Conservation (phyloP, 1,139 yeast genomes). For the Suhomyces wounanorum region DNA sequence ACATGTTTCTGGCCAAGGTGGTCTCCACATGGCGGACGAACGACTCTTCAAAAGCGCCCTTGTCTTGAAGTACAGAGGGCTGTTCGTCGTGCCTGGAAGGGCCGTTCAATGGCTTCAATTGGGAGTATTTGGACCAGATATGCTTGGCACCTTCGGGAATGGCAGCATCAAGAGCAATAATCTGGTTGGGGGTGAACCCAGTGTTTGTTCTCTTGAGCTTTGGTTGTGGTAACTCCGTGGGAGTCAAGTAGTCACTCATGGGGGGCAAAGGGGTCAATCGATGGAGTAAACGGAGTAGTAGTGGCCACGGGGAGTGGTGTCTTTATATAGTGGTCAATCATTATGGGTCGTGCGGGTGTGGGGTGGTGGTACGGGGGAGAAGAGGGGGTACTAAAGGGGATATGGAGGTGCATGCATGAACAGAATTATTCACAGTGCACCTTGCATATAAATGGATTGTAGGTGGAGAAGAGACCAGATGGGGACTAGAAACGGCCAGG, state of each 20-base stretch:
- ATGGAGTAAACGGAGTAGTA: not conserved
- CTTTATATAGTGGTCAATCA: slow-evolving; percentile 6
- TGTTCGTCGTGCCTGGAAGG: slow-evolving; percentile 34
- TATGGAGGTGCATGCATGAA: not conserved
- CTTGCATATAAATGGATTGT: not conserved
- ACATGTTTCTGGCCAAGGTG: slow-evolving; percentile 82
- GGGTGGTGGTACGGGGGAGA: slow-evolving; percentile 2
- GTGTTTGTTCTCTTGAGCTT: slow-evolving; percentile 72
- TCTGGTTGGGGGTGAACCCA: slow-evolving; percentile 89
- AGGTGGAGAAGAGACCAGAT: too few species aligned
- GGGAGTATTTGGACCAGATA: slow-evolving; percentile 68
- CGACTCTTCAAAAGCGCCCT: slow-evolving; percentile 57
- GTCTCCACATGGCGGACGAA: slow-evolving; percentile 89
- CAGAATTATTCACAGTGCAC: not conserved
- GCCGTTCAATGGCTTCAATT: slow-evolving; percentile 35
- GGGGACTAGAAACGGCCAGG: too few species aligned
- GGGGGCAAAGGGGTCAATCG: slow-evolving; percentile 2
- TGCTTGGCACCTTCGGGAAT: slow-evolving; percentile 80
- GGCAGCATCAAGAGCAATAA: slow-evolving; percentile 75
- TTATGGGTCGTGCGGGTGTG: slow-evolving; percentile 8
- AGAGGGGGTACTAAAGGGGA: not conserved
- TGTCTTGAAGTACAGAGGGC: slow-evolving; percentile 30
- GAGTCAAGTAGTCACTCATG: slow-evolving; percentile 47
- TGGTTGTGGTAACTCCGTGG: slow-evolving; percentile 45
- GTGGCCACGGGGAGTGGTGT: not conserved